phyloP scores from a whole-genome alignment of 2,329 filamentous ascomycete genomes.

The Venturia pyrina region DNA sequence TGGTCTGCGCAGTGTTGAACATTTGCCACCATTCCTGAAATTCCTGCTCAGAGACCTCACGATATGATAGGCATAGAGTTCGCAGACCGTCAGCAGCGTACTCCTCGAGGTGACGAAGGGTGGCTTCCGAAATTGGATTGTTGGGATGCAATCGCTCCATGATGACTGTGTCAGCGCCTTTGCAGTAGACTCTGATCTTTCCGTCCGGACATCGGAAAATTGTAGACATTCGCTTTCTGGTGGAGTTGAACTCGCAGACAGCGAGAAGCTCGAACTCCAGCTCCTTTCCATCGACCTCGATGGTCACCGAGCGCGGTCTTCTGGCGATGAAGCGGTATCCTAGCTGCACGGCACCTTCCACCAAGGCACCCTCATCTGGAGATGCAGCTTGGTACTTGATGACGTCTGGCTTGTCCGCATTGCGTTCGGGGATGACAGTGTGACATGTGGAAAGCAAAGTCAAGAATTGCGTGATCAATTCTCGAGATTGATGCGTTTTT shows the following conservation, averaged over 20 bases:
- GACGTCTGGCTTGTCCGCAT: constrained; percentile 62
- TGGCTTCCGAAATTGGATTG: constrained; percentile 76
- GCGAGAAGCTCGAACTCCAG: constrained; percentile 83
- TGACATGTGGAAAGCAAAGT: constrained; percentile 83
- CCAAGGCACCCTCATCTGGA: constrained; percentile 92
- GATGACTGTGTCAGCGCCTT: constrained; percentile 96
- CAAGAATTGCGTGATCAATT: constrained; percentile 74
- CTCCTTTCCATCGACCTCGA: constrained; percentile 62
- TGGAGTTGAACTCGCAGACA: constrained; percentile 99
- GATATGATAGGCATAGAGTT: constrained; percentile 89
- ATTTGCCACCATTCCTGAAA: constrained; percentile 79
- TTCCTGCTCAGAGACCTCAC: constrained; percentile 82
- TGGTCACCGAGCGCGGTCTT: constrained; percentile 80
- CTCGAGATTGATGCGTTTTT: constrained; percentile 45
- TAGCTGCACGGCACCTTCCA: constrained; percentile 75
- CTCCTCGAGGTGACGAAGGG: constrained; percentile 90
- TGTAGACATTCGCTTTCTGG: constrained; percentile 93
- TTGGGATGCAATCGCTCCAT: constrained; percentile 76
- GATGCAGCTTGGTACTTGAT: constrained; percentile 99
- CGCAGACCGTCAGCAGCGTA: constrained; percentile 94
- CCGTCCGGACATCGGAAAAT: constrained; percentile 96
- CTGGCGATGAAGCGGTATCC: constrained; percentile 87
- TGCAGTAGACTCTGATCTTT: constrained; percentile 87
- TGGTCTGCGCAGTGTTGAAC: constrained; percentile 80
- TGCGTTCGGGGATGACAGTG: constrained; percentile 89